Base-by-base conservation (phyloP, 1,139 yeast genomes). In the Nakaseomyces sp. region DNA sequence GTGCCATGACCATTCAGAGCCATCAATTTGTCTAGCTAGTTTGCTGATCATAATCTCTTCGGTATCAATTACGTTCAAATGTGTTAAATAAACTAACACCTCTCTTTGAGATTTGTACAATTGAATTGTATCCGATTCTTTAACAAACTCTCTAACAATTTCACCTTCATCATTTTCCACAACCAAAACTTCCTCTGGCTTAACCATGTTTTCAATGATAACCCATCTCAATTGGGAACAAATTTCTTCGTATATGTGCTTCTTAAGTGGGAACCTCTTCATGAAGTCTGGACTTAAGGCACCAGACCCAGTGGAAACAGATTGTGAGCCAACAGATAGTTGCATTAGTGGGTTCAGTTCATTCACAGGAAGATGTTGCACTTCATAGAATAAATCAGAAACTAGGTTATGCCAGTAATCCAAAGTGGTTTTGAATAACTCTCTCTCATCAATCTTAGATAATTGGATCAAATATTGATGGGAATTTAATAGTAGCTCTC, bases 121-220 rank as follows among this genome's bases (percentile, higher is more conserved):
- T 56, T 91, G 95, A 60, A 91, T 91, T 12, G 98, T 91, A 63
- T 91, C 99, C 63, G 93, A 82, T 66, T 91, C 99, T 63, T 86
- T 88, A 47, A 91, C 96, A 55, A 91, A 89, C 63, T 91, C 98
- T 63, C 99, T 79, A 36, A 93, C 98, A 64, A 91, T 91, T 68
- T 91, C 98, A 53, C 98, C 98, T 69, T 91, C 99, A 65, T 91
- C 99, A 62, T 91, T 91, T 66, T 93, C 98, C 43, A 89, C 96
- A 67, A 91, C 79, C 49, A 91, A 73, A 44, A 89, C 97, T 69
- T 91, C 99, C 67, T 91, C 98, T 1, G 99, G 99, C 64, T 95
- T 81, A 1, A 87, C 98, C 98, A 91, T 93, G 60, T 86, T 85
- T 66, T 89, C 97, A 57, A 91, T 91, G 63, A 91, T 83, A 16